A percentile compares a stretch with the other conserved stretches of the same genome.
Conservation (phyloP, 495 filamentous ascomycete species). For the Apodospora peruviana region DNA sequence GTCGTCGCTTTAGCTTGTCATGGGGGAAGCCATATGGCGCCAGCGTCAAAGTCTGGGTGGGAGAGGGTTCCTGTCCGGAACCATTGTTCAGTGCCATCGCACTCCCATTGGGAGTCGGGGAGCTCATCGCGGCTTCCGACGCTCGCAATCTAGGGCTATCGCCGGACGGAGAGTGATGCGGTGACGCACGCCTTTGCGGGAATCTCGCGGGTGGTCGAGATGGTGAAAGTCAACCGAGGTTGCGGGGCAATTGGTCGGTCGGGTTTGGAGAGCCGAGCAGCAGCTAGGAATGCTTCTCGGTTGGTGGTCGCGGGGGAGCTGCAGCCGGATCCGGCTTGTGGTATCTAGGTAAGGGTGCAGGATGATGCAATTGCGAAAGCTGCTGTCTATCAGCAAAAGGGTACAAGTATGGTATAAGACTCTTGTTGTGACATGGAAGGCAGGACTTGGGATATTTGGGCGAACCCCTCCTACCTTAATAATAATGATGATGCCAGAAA, state of each 20-base stretch:
- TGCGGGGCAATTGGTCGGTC: conserved; percentile 9
- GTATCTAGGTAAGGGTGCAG: background rate
- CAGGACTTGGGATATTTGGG: no score
- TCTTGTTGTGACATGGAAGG: no score
- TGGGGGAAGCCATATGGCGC: conserved; percentile 68
- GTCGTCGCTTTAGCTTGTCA: conserved; percentile 60
- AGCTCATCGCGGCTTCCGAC: background rate
- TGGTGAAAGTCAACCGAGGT: background rate
- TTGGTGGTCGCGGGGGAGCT: background rate
- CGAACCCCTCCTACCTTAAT: conserved; percentile 2
- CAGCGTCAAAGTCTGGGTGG: conserved; percentile 19
- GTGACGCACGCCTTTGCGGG: background rate
- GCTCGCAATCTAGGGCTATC: background rate
- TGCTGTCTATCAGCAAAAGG: no score
- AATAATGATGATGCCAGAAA: background rate
- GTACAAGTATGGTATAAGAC: no score
- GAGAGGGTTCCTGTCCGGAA: background rate
- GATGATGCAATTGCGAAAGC: no score
- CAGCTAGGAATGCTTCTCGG: background rate
- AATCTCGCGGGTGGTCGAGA: background rate
- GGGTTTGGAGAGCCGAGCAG: background rate
- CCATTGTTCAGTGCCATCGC: no score
- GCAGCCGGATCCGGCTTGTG: background rate
- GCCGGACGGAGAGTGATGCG: background rate
- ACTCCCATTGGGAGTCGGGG: conserved; percentile 4